Base-by-base conservation (phyloP, 2,329 filamentous ascomycete species). In the Fusarium sp. region DNA sequence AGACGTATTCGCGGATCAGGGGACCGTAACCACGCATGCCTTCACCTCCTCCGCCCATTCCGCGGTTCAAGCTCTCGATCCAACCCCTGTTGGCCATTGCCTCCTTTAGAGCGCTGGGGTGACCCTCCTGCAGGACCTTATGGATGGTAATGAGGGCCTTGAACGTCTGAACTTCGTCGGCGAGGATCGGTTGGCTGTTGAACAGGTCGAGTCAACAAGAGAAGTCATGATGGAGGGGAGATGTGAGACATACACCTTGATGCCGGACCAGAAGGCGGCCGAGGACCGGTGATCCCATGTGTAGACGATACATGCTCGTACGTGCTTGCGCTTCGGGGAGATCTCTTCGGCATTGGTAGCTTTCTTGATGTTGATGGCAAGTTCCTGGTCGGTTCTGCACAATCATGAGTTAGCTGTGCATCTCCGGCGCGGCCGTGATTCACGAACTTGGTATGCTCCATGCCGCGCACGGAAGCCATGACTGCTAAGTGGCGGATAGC, bases 261-360 rank as follows among this genome's bases (percentile, higher is more conserved):
- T 97, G 82, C 95, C 96, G 66, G 94, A 91, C 97, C 97, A 99
- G 84, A 99, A 99, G 81, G 95, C 94, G 81, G 91, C 89, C 47
- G 95, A 97, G 75, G 93, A 97, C 86, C 97, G 97, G 87, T 99
- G 95, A 85, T 99, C 97, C 97, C 97, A 99, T 68, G 96, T 98
- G 84, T 98, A 98, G 54, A 99, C 96, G 80, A 99, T 99, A 82
- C 95, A 97, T 83, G 94, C 95, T 81, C 97, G 94, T 68, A 99
- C 97, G 93, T 99, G 97, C 86, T 99, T 99, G 79, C 90, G 89
- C 82, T 92, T 92, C 40, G 90, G 90, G 8, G 90, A 91, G 2
- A 91, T 89, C 81, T 93, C 91, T 76, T 93, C 91, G 78, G 86
- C 86, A 79, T 87, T 93, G 61, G 91, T 93, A 20, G 91, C 91